Conservation (phyloP, 2,329 filamentous ascomycete genomes). For the Alternaria atra region DNA sequence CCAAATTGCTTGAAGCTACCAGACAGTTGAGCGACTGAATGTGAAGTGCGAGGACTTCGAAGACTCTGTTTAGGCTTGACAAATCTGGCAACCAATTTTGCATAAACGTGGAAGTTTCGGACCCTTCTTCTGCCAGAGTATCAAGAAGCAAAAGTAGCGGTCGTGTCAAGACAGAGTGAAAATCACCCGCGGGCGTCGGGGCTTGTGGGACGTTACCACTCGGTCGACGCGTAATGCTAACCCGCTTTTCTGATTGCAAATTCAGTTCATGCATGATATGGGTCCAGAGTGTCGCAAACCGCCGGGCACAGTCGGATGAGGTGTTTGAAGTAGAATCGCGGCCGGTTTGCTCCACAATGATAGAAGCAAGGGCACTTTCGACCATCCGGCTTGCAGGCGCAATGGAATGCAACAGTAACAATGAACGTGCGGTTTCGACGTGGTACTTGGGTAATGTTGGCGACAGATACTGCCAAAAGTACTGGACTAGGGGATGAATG, state of each 20-base stretch:
- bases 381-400: conserved; percentile 74
- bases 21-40: conserved; percentile 45
- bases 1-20: conserved; percentile 25
- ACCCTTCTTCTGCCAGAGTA: conserved; percentile 74
- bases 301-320: conserved; percentile 66
- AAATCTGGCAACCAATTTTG: conserved; percentile 80
- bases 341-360: conserved; percentile 58
- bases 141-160: conserved; percentile 86
- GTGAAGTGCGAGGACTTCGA: conserved; percentile 47
- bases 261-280: conserved; percentile 65
- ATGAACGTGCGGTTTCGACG: conserved; percentile 84
- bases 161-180: conserved; percentile 77
- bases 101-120: conserved; percentile 78
- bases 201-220: conserved; percentile 41
- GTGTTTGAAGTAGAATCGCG: neutral
- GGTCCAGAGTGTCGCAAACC: conserved; percentile 82
- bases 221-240: conserved; percentile 36
- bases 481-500: conserved; percentile 72
- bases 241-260: conserved; percentile 47
- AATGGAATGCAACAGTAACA: conserved; percentile 87
- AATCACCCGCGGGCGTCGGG: conserved; percentile 60
- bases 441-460: conserved; percentile 90
- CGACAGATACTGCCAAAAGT: conserved; percentile 82
- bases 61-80: conserved; percentile 61
- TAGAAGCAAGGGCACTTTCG: conserved; percentile 78